Conservation (phyloP, 768 basidiomycete species). For the Boletus vinaceobasis region DNA sequence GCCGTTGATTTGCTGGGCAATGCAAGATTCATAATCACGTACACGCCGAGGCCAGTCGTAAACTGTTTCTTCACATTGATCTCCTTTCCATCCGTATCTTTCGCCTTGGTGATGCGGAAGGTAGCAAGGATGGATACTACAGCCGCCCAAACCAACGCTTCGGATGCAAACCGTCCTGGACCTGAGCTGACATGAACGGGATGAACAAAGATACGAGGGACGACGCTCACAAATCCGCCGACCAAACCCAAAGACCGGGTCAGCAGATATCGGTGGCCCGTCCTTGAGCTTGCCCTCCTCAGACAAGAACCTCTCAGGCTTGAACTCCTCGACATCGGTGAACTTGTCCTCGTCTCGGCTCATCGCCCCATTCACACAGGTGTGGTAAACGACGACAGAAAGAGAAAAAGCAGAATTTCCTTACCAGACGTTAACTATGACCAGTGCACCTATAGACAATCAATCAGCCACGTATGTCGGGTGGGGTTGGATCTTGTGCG, state of each 20-base stretch:
- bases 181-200: not conserved
- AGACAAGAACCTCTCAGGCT: constrained; percentile 25
- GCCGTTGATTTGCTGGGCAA: not conserved
- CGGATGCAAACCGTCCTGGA: constrained; percentile 24
- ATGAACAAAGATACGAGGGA: not conserved
- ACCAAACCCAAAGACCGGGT: constrained; percentile 27
- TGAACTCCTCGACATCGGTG: constrained; percentile 21
- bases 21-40: not conserved
- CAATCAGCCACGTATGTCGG: constrained; percentile 1
- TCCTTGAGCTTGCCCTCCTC: constrained; percentile 11
- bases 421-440: constrained; percentile 37
- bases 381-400: not conserved
- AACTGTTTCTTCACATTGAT: constrained; percentile 21
- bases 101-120: constrained; percentile 22
- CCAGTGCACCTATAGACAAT: constrained; percentile 20
- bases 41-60: constrained; percentile 22
- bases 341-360: constrained; percentile 16
- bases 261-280: constrained; percentile 5
- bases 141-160: constrained; percentile 22
- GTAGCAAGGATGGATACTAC: constrained; percentile 21
- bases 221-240: constrained; percentile 19
- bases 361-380: constrained; percentile 18
- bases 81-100: constrained; percentile 19
- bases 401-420: not conserved
- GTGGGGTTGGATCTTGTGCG: not conserved